A percentile compares a stretch with the other conserved stretches of the same genome.
Conservation (phyloP, 495 filamentous ascomycete genomes). For the Pseudomonodictys pantanalensis region DNA sequence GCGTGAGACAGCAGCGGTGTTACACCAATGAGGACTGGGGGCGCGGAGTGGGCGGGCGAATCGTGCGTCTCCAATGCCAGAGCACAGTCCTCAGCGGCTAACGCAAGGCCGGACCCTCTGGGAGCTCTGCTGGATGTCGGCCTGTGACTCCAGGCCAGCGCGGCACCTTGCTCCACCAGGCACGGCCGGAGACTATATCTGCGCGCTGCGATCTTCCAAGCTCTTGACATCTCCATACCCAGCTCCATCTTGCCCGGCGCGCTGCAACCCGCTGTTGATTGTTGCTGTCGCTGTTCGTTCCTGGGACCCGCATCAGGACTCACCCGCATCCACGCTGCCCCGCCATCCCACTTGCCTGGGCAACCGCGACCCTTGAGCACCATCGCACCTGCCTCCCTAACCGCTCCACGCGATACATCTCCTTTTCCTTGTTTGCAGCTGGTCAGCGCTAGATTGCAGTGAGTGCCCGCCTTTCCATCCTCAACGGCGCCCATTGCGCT, state of each 20-base stretch:
- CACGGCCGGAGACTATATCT: conserved; percentile 16
- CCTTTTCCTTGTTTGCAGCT: background rate
- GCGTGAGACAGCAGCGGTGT: conserved; percentile 28
- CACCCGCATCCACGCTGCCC: background rate
- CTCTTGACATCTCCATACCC: background rate
- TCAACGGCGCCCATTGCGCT: background rate
- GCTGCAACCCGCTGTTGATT: background rate
- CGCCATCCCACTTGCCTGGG: conserved; percentile 7
- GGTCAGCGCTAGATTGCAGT: background rate
- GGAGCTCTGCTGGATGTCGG: no score
- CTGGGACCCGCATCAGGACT: background rate
- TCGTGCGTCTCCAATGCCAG: conserved; percentile 10
- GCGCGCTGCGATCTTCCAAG: background rate
- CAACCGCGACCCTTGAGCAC: background rate
- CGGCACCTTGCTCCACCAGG: background rate
- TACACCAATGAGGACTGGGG: conserved; percentile 21
- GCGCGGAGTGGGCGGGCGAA: conserved; percentile 6
- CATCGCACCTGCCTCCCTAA: background rate
- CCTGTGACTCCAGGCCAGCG: conserved; percentile 13
- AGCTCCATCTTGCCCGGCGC: conserved; percentile 1
- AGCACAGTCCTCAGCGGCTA: conserved; percentile 17
- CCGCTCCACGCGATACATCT: conserved; percentile 18
- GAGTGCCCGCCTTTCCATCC: background rate
- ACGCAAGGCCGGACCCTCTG: conserved; percentile 13
- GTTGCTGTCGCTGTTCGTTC: background rate